Conservation (phyloP, 306 rosid genomes). For the Trichosanthes truncata region DNA sequence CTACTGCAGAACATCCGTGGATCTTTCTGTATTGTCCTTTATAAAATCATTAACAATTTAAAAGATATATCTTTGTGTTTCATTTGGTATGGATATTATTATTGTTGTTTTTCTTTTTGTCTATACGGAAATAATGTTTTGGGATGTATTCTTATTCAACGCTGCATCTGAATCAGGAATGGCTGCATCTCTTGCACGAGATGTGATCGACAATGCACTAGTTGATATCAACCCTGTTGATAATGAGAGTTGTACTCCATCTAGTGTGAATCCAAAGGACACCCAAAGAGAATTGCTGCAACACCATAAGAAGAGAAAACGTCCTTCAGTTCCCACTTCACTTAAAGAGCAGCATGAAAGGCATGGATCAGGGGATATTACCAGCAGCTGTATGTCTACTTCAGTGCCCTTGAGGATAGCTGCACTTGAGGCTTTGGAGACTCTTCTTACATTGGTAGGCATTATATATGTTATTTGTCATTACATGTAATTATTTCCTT, state of each 20-base stretch:
- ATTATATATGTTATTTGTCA: neutral
- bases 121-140: conserved; percentile 1
- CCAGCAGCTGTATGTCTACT: conserved; percentile 18
- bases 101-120: neutral
- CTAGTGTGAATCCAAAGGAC: conserved; percentile 28
- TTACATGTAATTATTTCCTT: neutral
- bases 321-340: conserved; percentile 20
- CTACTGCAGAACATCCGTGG: neutral
- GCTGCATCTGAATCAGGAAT: conserved; percentile 48
- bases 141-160: conserved; percentile 17
- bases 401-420: conserved; percentile 66
- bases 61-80: neutral
- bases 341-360: conserved; percentile 29
- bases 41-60: neutral
- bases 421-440: conserved; percentile 73
- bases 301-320: conserved; percentile 58
- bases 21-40: neutral
- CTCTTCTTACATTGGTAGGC: conserved; percentile 70
- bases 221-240: conserved; percentile 50
- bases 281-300: conserved; percentile 22
- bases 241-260: conserved; percentile 21
- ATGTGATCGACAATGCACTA: conserved; percentile 48
- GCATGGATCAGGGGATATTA: conserved; percentile 25
- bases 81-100: neutral
- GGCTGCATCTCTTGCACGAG: conserved; percentile 55